Evolutionary conservation across 305 asterid species (phyloP), one percentile per base, ranked within the genome.

Genomic region (Solanum hybrid): DNA sequence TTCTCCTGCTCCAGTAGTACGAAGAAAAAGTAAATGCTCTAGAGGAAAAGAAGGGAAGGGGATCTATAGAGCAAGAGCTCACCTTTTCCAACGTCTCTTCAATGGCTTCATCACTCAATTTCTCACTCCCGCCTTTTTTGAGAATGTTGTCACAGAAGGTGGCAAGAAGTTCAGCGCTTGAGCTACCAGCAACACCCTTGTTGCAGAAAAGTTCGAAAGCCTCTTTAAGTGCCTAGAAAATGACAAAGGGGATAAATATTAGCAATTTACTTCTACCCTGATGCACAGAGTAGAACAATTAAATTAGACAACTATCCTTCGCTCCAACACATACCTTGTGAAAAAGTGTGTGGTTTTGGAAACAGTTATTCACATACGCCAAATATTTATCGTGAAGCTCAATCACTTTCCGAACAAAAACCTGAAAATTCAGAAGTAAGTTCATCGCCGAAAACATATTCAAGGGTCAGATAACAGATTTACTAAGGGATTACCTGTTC

Each of bases 51-150:
- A 75, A 88, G 57, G 70, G 86, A 82, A 68, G 90, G 76, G 80
- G 79, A 36, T 84, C 86, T 89, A 65, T 32, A 15, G 75, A 45
- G 41, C 17, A 45, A 65, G 90, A 32, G 91, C 72, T 32, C 90
- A 95, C 99, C 98, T 97, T 97, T 93, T 97, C 98, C 75, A 97
- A 92, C n/a, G 97, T 97, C 87, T 97, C 99, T 91, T 97, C 98
- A 89, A 97, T 95, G 92, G 98, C 99, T 92, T 97, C 98, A 91
- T 96, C 98, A 68, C 98, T 96, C 94, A 97, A 93, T 92, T 95
- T 96, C 91, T 95, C 98, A 92, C 95, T 96, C 72, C 98, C 98
- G 73, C 98, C 98, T 92, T 96, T 96, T 82, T 97, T 95, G 90
- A 97, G 95, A 93, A 97, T 96, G 95, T 96, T 95, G 91, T 97